phyloP scores from a whole-genome alignment of 179 eudicot genomes.

The Patellifolia procumbens region DNA sequence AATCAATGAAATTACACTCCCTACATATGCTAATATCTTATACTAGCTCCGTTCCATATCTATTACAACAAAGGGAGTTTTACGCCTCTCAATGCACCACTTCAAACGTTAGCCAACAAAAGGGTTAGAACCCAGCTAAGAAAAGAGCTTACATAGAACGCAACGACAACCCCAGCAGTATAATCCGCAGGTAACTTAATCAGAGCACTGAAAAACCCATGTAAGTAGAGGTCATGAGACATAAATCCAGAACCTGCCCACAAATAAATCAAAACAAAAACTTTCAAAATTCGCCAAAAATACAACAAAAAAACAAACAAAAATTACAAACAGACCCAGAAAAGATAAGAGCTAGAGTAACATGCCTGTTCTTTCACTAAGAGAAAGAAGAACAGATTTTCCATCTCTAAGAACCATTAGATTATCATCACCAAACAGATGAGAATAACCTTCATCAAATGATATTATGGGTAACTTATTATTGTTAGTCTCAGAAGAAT shows the following conservation, averaged over 20 bases:
- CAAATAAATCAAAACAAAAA: conserved; percentile 7
- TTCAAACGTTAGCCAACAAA: no score
- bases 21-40: conserved; percentile 5
- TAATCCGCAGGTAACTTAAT: conserved; percentile 95
- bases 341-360: background rate
- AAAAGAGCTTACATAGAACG: conserved; percentile 79
- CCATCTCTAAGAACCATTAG: conserved; percentile 82
- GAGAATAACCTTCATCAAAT: conserved; percentile 92
- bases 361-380: conserved; percentile 81
- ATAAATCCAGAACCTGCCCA: conserved; percentile 86
- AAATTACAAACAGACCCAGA: conserved; percentile 11
- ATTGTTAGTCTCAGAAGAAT: conserved; percentile 4
- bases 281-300: background rate
- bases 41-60: no score
- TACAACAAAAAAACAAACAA: background rate
- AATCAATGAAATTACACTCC: background rate
- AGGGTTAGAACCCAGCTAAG: no score
- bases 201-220: conserved; percentile 95
- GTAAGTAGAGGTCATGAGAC: conserved; percentile 82
- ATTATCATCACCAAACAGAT: conserved; percentile 83
- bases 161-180: conserved; percentile 98
- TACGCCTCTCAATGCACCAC: no score
- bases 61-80: no score
- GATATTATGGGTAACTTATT: conserved; percentile 62
- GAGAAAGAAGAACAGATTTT: conserved; percentile 79